Percentiles rank a stretch among this genome's conserved stretches.
Evolutionary conservation across 1,284 basidiomycete species (phyloP).

Genomic region (Ceratobasidium papillatum): DNA sequence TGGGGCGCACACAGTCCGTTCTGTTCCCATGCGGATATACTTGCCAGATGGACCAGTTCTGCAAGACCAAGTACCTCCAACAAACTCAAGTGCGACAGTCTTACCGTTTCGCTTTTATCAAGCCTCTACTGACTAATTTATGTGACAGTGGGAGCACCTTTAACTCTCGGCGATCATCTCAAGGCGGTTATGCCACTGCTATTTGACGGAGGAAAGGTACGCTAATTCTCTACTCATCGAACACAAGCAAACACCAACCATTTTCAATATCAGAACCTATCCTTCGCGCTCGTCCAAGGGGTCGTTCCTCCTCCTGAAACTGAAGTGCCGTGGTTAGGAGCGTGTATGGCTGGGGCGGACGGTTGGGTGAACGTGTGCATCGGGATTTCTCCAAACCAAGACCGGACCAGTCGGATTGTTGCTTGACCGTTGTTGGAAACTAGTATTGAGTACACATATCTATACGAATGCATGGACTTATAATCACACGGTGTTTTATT

Average conservation of each 20-base stretch:
- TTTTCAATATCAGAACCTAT: slow-evolving; percentile 52
- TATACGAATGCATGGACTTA: no score
- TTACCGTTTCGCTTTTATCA: neutral
- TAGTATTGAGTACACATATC: no score
- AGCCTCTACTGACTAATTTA: neutral
- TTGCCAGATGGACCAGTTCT: slow-evolving; percentile 88
- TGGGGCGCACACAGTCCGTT: slow-evolving; percentile 83
- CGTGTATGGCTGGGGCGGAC: slow-evolving; percentile 89
- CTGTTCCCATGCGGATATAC: slow-evolving; percentile 88
- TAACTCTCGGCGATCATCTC: slow-evolving; percentile 54
- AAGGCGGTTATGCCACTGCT: slow-evolving; percentile 55
- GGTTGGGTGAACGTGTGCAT: slow-evolving; percentile 93
- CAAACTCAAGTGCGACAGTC: slow-evolving; percentile 47
- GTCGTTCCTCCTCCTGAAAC: slow-evolving; percentile 85
- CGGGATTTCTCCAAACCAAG: slow-evolving; percentile 56
- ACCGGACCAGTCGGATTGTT: neutral
- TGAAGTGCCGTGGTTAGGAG: slow-evolving; percentile 92
- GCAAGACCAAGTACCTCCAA: slow-evolving; percentile 86
- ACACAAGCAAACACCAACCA: no score
- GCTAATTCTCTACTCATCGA: slow-evolving; percentile 50
- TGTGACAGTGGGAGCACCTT: slow-evolving; percentile 45
- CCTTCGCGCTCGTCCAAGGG: slow-evolving; percentile 84
- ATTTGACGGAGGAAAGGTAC: slow-evolving; percentile 51
- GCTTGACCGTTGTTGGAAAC: neutral
- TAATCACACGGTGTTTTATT: no score